Base-by-base conservation (phyloP, 306 rosid genomes). In the Senna siamea region DNA sequence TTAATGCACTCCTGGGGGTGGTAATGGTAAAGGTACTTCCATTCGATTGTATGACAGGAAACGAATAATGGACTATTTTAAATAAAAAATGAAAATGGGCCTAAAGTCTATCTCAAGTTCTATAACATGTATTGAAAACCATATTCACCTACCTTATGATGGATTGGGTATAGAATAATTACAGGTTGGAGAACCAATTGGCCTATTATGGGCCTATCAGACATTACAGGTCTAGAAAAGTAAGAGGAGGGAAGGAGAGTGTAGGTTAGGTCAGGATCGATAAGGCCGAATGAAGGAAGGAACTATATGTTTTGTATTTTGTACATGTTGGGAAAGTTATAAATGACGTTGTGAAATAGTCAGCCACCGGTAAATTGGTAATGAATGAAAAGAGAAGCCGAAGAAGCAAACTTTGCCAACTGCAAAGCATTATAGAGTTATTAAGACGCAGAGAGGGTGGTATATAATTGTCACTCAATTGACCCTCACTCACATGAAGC, bases 401-500 rank as follows among this genome's bases (percentile, higher is more conserved):
- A 55, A 52, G 38, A 50, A 19, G 50, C n/a, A 70, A 41, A 64
- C 65, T 12, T 28, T 58, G 64, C 18, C 65, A 76, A 69, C 70
- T 59, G 38, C 57, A 38, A 22, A 46, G 38, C 65, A 77, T 69
- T n/a, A 46, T 28, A 32, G 50, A 34, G 30, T n/a, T n/a, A n/a
- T n/a, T n/a, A n/a, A n/a, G n/a, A n/a, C n/a, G n/a, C n/a, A n/a
- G n/a, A 32, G 50, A 34, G 30, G 62, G 4, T 51, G 18, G 6
- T 11, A 38, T 6, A 52, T 40, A 19, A 23, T 18, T 47, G 43
- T 47, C 73, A 14, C 13, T 30, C 26, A 18, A 65, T 43, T 22
- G 22, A 68, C 17, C 60, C 56, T 65, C 76, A 78, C 81, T 62
- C 76, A 78, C 81, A 59, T 62, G 82, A 73, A 18, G 70, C 56